phyloP scores from a whole-genome alignment of 106 monocot species.

The Chionographis japonica region DNA sequence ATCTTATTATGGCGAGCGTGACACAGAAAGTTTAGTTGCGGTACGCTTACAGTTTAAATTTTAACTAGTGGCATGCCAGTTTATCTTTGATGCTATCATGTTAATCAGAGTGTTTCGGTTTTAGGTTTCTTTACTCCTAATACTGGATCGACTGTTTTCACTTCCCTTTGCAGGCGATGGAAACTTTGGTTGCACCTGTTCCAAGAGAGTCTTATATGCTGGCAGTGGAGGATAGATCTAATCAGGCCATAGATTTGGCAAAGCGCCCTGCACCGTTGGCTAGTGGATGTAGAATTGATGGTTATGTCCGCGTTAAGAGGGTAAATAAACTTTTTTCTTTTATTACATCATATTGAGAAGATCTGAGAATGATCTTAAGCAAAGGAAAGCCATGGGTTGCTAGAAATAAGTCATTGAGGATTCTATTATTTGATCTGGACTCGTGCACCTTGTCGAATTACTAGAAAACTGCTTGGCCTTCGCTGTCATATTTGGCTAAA shows the following conservation, averaged over 20 bases:
- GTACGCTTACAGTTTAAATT: constrained; percentile 42
- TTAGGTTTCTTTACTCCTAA: neutral
- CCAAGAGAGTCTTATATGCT: constrained; percentile 45
- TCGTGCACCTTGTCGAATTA: too few relatives aligned
- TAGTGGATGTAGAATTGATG: constrained; percentile 92
- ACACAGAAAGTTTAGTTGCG: constrained; percentile 83
- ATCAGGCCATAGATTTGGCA: constrained; percentile 31
- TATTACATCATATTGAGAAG: neutral
- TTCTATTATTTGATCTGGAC: too few relatives aligned
- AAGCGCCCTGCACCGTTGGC: constrained; percentile 86
- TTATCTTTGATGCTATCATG: neutral
- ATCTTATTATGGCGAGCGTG: constrained; percentile 94
- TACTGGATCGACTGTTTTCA: neutral
- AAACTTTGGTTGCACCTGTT: constrained; percentile 65
- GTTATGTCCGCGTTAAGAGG: constrained; percentile 98
- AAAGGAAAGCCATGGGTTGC: too few relatives aligned
- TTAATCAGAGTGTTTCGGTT: neutral
- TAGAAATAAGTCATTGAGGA: too few relatives aligned
- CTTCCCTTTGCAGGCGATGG: constrained; percentile 65
- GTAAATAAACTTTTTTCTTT: constrained; percentile 21
- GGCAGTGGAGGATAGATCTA: constrained; percentile 72
- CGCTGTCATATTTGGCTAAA: too few relatives aligned
- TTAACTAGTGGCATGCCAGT: constrained; percentile 1
- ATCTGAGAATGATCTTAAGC: too few relatives aligned
- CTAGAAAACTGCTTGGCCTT: too few relatives aligned